phyloP scores from a whole-genome alignment of 441 rosid genomes.

The Corymbia citriodora region DNA sequence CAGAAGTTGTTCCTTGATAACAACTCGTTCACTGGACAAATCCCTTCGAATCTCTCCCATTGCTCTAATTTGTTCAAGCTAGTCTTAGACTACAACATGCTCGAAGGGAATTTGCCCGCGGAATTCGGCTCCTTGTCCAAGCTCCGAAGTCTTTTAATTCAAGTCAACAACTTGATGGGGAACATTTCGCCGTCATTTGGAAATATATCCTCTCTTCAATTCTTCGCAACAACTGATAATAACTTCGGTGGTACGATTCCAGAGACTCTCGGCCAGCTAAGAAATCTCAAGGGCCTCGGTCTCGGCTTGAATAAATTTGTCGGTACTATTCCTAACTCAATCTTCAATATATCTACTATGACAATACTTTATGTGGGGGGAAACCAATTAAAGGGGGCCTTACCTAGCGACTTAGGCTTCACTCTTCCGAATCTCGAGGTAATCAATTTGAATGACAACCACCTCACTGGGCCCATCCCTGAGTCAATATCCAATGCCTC shows the following conservation, averaged over 20 bases:
- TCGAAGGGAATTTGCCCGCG: not conserved
- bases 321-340: not conserved
- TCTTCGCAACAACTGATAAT: fast-evolving
- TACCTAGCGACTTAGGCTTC: too few relatives aligned
- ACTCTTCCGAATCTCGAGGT: too few relatives aligned
- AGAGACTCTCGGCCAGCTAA: fast-evolving
- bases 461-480: too few relatives aligned
- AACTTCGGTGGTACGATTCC: not conserved
- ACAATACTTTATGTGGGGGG: fast-evolving
- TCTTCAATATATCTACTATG: not conserved
- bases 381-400: too few relatives aligned
- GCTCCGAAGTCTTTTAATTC: not conserved
- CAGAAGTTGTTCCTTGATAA: not conserved
- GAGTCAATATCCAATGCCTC: too few relatives aligned
- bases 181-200: fast-evolving
- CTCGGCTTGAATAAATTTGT: not conserved
- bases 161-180: not conserved
- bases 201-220: not conserved
- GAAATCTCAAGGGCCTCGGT: not conserved
- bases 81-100: fast-evolving
- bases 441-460: too few relatives aligned
- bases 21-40: not conserved
- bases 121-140: not conserved
- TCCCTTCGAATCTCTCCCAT: not conserved
- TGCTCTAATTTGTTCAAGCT: not conserved